A percentile compares a stretch with the other conserved stretches of the same genome.
phyloP scores from a whole-genome alignment of 257 asterid species.

The Thymus quinquecostatus region DNA sequence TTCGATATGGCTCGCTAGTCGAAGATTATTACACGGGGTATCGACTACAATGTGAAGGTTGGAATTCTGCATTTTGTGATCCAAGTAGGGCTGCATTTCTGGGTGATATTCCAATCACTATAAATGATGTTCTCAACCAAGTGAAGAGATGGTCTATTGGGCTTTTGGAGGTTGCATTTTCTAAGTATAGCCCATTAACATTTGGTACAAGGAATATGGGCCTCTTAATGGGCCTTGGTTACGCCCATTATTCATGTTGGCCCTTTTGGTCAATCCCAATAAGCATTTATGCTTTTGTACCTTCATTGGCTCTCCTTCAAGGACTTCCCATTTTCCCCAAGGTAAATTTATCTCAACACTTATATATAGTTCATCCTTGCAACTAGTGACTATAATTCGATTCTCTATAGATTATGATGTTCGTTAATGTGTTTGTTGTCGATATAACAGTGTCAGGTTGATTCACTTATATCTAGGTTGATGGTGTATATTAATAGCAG shows the following conservation, averaged over 20 bases:
- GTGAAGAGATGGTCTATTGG: conserved; percentile 67
- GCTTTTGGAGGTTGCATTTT: conserved; percentile 62
- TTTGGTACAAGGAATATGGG: conserved; percentile 59
- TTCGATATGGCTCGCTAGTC: conserved; percentile 73
- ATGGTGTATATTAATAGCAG: too few relatives aligned
- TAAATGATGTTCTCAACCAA: conserved; percentile 55
- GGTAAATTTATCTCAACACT: conserved; percentile 38
- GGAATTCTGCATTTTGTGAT: conserved; percentile 65
- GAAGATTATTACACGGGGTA: conserved; percentile 77
- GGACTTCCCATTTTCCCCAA: conserved; percentile 54
- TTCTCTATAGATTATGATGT: too few relatives aligned
- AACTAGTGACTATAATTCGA: too few relatives aligned
- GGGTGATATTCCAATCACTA: conserved; percentile 66
- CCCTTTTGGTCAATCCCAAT: conserved; percentile 54
- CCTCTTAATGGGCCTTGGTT: conserved; percentile 43
- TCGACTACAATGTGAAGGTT: conserved; percentile 73
- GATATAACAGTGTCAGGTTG: too few relatives aligned
- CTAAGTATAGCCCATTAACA: conserved; percentile 58
- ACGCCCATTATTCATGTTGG: conserved; percentile 57
- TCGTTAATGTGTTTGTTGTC: too few relatives aligned
- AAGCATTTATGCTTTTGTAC: conserved; percentile 51
- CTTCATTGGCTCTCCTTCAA: conserved; percentile 60
- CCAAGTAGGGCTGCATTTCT: conserved; percentile 70
- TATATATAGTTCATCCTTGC: too few relatives aligned
- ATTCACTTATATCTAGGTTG: too few relatives aligned